Evolutionary conservation across 345 rosid genomes (phyloP).

Genomic region (Microcos paniculata): DNA sequence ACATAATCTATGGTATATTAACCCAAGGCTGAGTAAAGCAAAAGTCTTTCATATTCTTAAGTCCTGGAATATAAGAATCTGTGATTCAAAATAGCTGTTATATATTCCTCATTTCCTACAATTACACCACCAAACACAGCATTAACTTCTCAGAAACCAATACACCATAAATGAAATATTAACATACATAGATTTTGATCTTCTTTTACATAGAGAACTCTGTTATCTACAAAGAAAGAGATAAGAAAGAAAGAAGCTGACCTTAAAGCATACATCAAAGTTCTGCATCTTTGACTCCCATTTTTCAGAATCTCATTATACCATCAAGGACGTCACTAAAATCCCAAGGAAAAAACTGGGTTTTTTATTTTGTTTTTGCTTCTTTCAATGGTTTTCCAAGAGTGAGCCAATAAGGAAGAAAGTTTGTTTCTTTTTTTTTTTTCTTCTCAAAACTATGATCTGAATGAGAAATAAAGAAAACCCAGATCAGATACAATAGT

Average conservation of each 20-base stretch:
- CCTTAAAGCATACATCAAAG: slow-evolving; percentile 24
- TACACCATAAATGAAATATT: neutral
- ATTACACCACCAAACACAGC: slow-evolving; percentile 17
- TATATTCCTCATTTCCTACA: slow-evolving; percentile 3
- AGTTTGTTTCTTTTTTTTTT: neutral
- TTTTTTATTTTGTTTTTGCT: slow-evolving; percentile 8
- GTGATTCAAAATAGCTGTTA: slow-evolving; percentile 6
- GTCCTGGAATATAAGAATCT: slow-evolving; percentile 11
- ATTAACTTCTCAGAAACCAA: slow-evolving; percentile 2
- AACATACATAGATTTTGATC: slow-evolving; percentile 5
- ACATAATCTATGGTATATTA: neutral
- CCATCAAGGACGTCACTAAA: slow-evolving; percentile 16
- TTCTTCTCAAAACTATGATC: slow-evolving; percentile 15
- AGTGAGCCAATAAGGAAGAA: slow-evolving; percentile 9
- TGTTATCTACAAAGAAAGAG: neutral
- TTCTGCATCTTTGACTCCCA: slow-evolving; percentile 23
- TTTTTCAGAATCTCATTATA: slow-evolving; percentile 16
- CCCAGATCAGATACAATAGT: slow-evolving; percentile 27
- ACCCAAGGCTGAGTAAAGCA: neutral
- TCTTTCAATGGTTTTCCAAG: slow-evolving; percentile 15
- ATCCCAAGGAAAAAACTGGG: neutral
- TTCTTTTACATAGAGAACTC: neutral
- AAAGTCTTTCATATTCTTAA: slow-evolving; percentile 13
- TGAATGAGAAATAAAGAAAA: slow-evolving; percentile 11
- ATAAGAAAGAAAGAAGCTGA: slow-evolving; percentile 18